Evolutionary conservation across 2,329 filamentous ascomycete species (phyloP).

Genomic region (Penicillium sp.): DNA sequence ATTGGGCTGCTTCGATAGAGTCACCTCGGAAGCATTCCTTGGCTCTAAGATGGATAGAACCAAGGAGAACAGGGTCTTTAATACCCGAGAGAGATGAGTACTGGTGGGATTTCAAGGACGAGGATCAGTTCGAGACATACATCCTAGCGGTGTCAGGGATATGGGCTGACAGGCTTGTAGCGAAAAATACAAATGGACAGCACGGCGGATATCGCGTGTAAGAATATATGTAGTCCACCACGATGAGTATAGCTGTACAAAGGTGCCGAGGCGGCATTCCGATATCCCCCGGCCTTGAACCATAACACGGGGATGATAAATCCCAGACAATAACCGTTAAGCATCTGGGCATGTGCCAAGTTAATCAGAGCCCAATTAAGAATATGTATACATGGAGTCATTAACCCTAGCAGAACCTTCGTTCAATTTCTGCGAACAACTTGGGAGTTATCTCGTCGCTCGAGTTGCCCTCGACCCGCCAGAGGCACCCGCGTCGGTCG

Average conservation of each 20-base stretch:
- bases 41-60: no score
- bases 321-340: constrained; percentile 1
- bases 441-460: constrained; percentile 96
- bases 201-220: not conserved
- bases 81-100: no score
- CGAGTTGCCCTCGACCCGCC: constrained; percentile 79
- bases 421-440: constrained; percentile 75
- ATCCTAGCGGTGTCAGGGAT: no score
- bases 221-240: constrained; percentile 22
- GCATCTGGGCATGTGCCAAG: constrained; percentile 8
- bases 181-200: no score
- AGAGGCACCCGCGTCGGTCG: constrained; percentile 72
- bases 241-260: constrained; percentile 15
- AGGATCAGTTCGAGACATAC: no score
- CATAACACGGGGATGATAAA: constrained; percentile 18
- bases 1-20: no score
- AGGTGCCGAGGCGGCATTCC: not conserved
- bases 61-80: no score
- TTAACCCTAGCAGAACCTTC: constrained; percentile 56
- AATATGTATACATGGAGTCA: constrained; percentile 8
- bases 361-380: constrained; percentile 9
- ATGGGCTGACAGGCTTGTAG: no score
- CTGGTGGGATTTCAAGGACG: no score
- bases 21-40: no score
- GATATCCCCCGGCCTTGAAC: constrained; percentile 2